A percentile compares a stretch with the other conserved stretches of the same genome.
These are phyloP conservation scores for Eimeria zaria DNA, from an alignment of 169 alveolate genomes.

Conservation along the genomic window DNA sequence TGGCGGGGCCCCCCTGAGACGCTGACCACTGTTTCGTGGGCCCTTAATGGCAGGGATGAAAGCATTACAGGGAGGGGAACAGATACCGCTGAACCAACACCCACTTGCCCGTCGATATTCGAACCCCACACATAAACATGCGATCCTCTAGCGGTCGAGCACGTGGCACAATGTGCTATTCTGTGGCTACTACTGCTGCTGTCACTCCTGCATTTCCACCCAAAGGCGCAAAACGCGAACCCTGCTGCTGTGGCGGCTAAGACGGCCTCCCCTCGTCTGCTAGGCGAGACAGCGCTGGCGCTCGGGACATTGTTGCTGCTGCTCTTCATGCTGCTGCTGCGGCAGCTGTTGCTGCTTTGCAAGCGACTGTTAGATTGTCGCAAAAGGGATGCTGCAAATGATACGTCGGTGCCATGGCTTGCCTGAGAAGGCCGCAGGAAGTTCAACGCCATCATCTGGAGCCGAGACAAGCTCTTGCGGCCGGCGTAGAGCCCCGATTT, in stretches of 20 bases:
- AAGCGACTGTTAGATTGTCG: not conserved
- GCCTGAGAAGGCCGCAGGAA: not conserved
- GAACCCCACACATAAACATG: slow-evolving; percentile 83
- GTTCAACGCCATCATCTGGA: not conserved
- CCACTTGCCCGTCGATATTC: slow-evolving; percentile 84
- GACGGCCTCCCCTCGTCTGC: not conserved
- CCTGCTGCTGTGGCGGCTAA: slow-evolving; percentile 27
- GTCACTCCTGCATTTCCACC: slow-evolving; percentile 8
- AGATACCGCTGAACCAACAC: slow-evolving; percentile 68
- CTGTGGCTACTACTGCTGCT: slow-evolving; percentile 11
- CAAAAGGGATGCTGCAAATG: not conserved
- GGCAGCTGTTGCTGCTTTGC: not conserved
- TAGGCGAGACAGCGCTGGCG: not conserved
- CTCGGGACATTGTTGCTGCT: not conserved
- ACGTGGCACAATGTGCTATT: slow-evolving; percentile 8
- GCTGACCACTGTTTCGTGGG: slow-evolving; percentile 13
- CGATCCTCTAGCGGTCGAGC: not conserved
- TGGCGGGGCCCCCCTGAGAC: slow-evolving; percentile 68
- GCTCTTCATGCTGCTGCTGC: not conserved
- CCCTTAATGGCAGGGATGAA: slow-evolving; percentile 38
- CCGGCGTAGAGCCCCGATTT: not conserved
- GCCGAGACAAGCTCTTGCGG: not conserved
- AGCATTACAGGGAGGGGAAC: slow-evolving; percentile 30
- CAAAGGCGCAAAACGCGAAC: not conserved
- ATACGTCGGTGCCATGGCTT: not conserved